These are phyloP conservation scores for Neurospora sp. DNA, from an alignment of 495 filamentous ascomycete species.

Conservation along the genomic window DNA sequence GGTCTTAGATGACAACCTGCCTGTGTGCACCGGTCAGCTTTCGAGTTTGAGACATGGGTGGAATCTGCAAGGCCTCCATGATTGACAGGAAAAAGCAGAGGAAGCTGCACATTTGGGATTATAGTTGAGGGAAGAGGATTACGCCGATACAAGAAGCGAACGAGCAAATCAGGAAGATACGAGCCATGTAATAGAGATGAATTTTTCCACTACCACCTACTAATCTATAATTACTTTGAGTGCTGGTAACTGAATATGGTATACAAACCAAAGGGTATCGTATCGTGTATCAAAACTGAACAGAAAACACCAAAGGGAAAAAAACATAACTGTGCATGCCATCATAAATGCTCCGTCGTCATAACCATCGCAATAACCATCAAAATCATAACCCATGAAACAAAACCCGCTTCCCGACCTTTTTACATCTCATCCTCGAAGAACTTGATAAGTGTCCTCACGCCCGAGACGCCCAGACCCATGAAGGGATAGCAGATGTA, in stretches of 20 bases:
- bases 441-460: constrained; percentile 68
- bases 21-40: neutral
- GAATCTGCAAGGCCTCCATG: neutral
- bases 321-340: neutral
- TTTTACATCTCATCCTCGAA: constrained; percentile 58
- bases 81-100: neutral
- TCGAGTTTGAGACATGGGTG: neutral
- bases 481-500: constrained; percentile 77
- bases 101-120: neutral
- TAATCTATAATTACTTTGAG: neutral
- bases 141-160: neutral
- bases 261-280: neutral
- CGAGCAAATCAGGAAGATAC: neutral
- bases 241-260: neutral
- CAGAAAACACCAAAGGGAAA: neutral
- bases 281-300: neutral
- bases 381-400: neutral
- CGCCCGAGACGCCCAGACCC: constrained; percentile 65
- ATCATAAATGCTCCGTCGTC: neutral
- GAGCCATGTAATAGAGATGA: neutral
- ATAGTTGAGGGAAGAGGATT: no score
- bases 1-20: neutral
- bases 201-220: neutral
- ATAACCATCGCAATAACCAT: neutral
- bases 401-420: neutral